These are phyloP conservation scores for Tulasnella sp. DNA, from an alignment of 768 basidiomycete species.

Conservation along the genomic window DNA sequence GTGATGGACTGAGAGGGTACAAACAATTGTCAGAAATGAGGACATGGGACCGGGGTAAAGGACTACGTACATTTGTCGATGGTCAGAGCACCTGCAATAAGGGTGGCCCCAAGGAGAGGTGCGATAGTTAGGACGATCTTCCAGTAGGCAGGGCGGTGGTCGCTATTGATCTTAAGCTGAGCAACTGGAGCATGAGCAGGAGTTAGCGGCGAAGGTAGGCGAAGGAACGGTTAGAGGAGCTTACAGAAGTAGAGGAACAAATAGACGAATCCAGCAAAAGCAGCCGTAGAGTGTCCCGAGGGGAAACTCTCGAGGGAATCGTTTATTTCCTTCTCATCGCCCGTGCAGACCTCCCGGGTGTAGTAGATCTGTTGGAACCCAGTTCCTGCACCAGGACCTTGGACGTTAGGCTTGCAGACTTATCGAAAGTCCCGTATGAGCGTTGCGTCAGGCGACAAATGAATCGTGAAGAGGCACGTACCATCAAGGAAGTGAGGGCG, in stretches of 20 bases:
- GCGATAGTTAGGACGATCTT: conserved; percentile 63
- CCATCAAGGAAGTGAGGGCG: conserved; percentile 54
- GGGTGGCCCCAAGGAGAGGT: conserved; percentile 57
- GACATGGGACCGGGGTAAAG: conserved; percentile 15
- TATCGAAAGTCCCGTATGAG: too few relatives aligned
- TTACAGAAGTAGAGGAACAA: conserved; percentile 51
- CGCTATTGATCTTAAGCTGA: conserved; percentile 61
- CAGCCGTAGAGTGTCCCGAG: conserved; percentile 62
- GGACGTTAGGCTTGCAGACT: conserved; percentile 33
- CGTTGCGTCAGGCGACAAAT: background rate
- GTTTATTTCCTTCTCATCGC: conserved; percentile 58
- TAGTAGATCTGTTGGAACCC: conserved; percentile 58
- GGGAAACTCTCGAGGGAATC: conserved; percentile 61
- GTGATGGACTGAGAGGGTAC: conserved; percentile 47
- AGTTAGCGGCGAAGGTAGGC: background rate
- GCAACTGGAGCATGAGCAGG: conserved; percentile 43
- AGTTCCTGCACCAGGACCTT: conserved; percentile 42
- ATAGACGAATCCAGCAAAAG: conserved; percentile 59
- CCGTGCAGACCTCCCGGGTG: conserved; percentile 58
- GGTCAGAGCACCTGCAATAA: conserved; percentile 53
- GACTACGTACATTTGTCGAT: conserved; percentile 55
- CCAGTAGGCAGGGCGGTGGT: conserved; percentile 66
- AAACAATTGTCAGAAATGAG: background rate
- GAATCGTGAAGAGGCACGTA: background rate
- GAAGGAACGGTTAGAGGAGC: background rate